These are phyloP conservation scores for Claviceps arundinis DNA, from an alignment of 2,329 filamentous ascomycete genomes.

Conservation along the genomic window DNA sequence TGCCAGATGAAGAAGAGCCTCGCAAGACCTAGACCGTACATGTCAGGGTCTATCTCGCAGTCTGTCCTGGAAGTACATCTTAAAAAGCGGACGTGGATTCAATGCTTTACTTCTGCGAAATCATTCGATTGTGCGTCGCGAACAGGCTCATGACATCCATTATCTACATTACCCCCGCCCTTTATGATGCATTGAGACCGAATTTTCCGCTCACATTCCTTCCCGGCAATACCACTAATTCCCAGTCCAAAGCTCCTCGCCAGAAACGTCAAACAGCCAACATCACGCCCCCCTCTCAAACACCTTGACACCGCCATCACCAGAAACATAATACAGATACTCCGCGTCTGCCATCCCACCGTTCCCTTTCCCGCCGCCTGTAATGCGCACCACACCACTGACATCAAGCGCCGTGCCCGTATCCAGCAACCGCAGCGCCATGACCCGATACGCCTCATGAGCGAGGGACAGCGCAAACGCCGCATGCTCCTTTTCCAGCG, in stretches of 20 bases:
- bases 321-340: conserved; percentile 66
- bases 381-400: conserved; percentile 73
- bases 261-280: no score
- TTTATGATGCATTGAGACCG: no score
- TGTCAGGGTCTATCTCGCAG: no score
- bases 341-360: conserved; percentile 36
- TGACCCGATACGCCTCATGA: conserved; percentile 59
- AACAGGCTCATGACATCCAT: no score
- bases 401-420: conserved; percentile 85
- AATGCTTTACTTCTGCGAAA: no score
- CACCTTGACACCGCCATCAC: conserved; percentile 67
- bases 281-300: conserved; percentile 60
- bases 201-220: neutral
- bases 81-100: no score
- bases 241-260: neutral
- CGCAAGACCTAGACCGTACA: no score
- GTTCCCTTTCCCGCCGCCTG: conserved; percentile 34
- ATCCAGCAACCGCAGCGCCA: conserved; percentile 65
- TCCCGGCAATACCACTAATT: neutral
- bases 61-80: no score
- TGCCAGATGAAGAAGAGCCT: no score
- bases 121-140: no score
- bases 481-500: conserved; percentile 57
- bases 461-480: conserved; percentile 57
- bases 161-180: no score